phyloP scores from a whole-genome alignment of 192 early-diverging fungal genomes.

The Coemansia sp. region DNA sequence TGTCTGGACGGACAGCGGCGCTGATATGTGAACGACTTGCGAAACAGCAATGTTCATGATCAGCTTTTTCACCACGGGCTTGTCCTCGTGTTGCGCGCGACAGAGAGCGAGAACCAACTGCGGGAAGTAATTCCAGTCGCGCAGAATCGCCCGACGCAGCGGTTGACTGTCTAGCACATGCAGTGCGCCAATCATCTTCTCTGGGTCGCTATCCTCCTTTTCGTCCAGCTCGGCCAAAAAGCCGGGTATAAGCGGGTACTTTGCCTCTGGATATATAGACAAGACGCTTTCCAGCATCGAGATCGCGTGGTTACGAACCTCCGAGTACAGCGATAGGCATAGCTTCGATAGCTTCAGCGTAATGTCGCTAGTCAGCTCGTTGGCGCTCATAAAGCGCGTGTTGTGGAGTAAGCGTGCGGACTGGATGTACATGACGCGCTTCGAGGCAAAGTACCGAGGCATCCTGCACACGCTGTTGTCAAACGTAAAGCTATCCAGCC shows the following conservation, averaged over 20 bases:
- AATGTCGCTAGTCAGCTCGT: constrained; percentile 25
- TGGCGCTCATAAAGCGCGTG: constrained; percentile 31
- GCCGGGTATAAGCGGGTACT: constrained; percentile 44
- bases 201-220: constrained; percentile 41
- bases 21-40: constrained; percentile 33
- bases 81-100: constrained; percentile 56
- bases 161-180: constrained; percentile 36
- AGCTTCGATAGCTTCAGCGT: constrained; percentile 29
- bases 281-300: constrained; percentile 37
- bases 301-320: constrained; percentile 43
- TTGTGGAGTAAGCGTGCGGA: constrained; percentile 47
- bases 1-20: constrained; percentile 22
- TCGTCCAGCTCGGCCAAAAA: constrained; percentile 43
- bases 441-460: constrained; percentile 38
- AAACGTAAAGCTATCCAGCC: constrained; percentile 40
- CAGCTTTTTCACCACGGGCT: constrained; percentile 51
- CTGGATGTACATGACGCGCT: constrained; percentile 27
- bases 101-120: constrained; percentile 44
- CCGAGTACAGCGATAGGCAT: constrained; percentile 48
- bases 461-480: constrained; percentile 29
- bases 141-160: constrained; percentile 26
- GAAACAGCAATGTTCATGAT: constrained; percentile 39
- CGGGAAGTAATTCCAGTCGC: constrained; percentile 45
- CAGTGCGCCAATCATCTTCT: constrained; percentile 53
- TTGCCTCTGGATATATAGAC: constrained; percentile 30